Percentiles rank a stretch among this genome's conserved stretches.
phyloP scores from a whole-genome alignment of 352 stramenopile genomes.

The Pythium guiyangense region DNA sequence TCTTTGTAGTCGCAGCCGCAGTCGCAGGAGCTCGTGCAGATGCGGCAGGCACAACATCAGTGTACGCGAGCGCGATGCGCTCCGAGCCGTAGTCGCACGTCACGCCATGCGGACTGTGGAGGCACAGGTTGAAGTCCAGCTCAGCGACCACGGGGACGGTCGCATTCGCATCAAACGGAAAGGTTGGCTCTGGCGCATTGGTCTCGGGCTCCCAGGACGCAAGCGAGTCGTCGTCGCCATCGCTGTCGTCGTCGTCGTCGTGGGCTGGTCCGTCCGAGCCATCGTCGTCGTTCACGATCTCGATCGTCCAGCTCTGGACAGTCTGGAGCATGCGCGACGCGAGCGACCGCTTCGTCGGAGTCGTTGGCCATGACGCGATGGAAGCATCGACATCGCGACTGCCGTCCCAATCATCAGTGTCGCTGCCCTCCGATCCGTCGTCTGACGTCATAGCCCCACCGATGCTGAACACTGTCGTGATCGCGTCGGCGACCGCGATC shows the following conservation, averaged over 20 bases:
- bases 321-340: not conserved
- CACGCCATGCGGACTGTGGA: conserved; percentile 11
- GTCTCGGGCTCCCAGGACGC: not conserved
- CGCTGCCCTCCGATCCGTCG: conserved; percentile 18
- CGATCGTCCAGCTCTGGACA: not conserved
- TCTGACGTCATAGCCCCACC: too few relatives aligned
- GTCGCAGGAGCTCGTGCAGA: too few relatives aligned
- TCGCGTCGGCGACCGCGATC: not conserved
- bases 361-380: too few relatives aligned
- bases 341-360: too few relatives aligned
- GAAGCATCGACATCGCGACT: too few relatives aligned
- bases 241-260: too few relatives aligned
- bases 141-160: not conserved
- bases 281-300: too few relatives aligned
- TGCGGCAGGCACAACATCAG: too few relatives aligned
- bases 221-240: not conserved
- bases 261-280: too few relatives aligned
- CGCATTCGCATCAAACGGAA: not conserved
- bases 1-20: too few relatives aligned
- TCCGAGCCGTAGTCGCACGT: conserved; percentile 4
- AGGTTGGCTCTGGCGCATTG: not conserved
- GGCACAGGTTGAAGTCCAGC: conserved; percentile 5
- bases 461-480: not conserved
- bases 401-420: too few relatives aligned
- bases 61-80: too few relatives aligned